phyloP scores from a whole-genome alignment of 176 grass and related monocot genomes.

The Avena insularis region DNA sequence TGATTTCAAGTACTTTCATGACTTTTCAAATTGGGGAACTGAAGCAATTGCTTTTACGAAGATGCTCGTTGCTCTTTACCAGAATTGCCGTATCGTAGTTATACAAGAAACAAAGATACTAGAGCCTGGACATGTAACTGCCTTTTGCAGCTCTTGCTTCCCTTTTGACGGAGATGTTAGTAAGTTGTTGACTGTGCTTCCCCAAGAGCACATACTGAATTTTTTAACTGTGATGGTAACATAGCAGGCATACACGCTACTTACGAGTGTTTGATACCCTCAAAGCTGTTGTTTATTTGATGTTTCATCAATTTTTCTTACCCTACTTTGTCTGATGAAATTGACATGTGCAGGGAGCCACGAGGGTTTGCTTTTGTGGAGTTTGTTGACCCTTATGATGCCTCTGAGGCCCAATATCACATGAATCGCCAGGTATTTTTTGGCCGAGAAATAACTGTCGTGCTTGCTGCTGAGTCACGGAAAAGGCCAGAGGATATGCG shows the following conservation, averaged over 20 bases:
- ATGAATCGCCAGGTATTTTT: constrained; percentile 94
- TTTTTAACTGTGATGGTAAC: constrained; percentile 58
- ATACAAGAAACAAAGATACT: constrained; percentile 65
- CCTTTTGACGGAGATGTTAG: constrained; percentile 68
- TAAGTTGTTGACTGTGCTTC: constrained; percentile 70
- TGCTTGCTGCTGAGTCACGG: constrained; percentile 89
- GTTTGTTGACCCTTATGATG: constrained; percentile 86
- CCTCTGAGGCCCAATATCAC: constrained; percentile 96
- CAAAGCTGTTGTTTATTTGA: constrained; percentile 27
- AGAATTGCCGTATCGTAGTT: constrained; percentile 54
- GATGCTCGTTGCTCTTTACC: constrained; percentile 68
- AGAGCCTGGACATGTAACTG: constrained; percentile 63
- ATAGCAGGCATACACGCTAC: constrained; percentile 22
- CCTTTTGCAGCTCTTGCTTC: constrained; percentile 64
- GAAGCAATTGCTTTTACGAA: constrained; percentile 69
- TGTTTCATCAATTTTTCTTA: constrained; percentile 27
- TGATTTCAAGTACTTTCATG: constrained; percentile 73
- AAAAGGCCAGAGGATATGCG: constrained; percentile 98
- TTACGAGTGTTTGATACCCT: constrained; percentile 33
- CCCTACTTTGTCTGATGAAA: constrained; percentile 19
- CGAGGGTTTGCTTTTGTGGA: constrained; percentile 97
- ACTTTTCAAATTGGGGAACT: constrained; percentile 63
- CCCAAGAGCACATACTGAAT: constrained; percentile 44
- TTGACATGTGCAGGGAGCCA: constrained; percentile 63
- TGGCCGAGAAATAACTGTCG: constrained; percentile 93